Base-by-base conservation (phyloP, 2,329 filamentous ascomycete species). In the Botryotinia globosa region DNA sequence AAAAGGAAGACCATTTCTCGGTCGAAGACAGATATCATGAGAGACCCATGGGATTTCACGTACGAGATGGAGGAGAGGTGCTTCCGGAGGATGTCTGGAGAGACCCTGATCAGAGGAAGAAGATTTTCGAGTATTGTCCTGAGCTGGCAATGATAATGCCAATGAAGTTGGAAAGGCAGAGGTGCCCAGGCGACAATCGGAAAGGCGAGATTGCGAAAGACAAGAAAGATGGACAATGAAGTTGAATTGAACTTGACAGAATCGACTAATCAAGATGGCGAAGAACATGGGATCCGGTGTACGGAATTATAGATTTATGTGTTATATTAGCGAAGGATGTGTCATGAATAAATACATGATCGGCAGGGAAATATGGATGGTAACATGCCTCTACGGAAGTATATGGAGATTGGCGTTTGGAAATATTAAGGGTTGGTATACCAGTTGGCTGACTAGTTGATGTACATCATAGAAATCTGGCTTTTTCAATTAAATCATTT, bases 51-150 rank as follows among this genome's bases (percentile, higher is more conserved):
- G 87, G 87, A 7, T 89, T 83, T 76, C 86, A 89, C 77, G 80
- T 87, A 22, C 82, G 82, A 29, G 82, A 84, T 48, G 83, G 85
- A 8, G 85, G 86, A 48, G 77, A 73, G 6, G 75, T 80, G 20
- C 80, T 88, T 6, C 77, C 82, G 32, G 82, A 83, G 34, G 81
- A 77, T 3, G 83, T 87, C 20, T 88, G 87, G 87, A 83, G 82
- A 71, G 80, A 85, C 66, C 80, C 79, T 3, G 77, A 75, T 5
- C 81, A 83, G 74, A 81, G 87, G 45, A 82, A 84, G 75, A 79
- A 82, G 71, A 87, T 87, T 34, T 85, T 87, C 74, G 81, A 85
- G 25, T 89, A 88, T 79, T 89, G 87, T 75, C 87, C 87, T 2
- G 87, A 89, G 78, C 78, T 89, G 34, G 84, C 81, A 74, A 81